Evolutionary conservation across 208 protist species (phyloP).

Genomic region (Trypanosoma lewisi): DNA sequence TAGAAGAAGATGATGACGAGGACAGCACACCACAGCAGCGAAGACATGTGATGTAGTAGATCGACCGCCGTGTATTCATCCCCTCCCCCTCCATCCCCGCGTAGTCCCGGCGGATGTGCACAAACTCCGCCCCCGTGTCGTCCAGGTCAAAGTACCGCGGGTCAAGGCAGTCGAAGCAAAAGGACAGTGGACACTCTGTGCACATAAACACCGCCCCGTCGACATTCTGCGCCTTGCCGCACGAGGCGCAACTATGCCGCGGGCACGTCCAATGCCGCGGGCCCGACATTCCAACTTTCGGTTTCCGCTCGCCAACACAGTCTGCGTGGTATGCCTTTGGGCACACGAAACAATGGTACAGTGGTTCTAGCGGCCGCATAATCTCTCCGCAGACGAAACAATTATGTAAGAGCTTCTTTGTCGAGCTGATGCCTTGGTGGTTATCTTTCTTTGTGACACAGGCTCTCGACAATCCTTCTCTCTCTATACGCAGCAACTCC

Average conservation of each 20-base stretch:
- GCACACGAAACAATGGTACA: slow-evolving; percentile 77
- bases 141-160: slow-evolving; percentile 74
- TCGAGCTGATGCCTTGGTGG: no score
- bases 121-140: slow-evolving; percentile 42
- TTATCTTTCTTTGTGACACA: background rate
- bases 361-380: slow-evolving; percentile 77
- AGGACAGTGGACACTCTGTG: slow-evolving; percentile 61
- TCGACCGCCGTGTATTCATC: slow-evolving; percentile 48
- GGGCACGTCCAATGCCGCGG: slow-evolving; percentile 69
- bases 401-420: no score
- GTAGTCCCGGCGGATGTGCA: slow-evolving; percentile 69
- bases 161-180: slow-evolving; percentile 89
- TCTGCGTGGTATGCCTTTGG: slow-evolving; percentile 84
- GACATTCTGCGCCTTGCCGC: slow-evolving; percentile 50
- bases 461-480: slow-evolving; percentile 25
- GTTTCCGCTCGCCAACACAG: slow-evolving; percentile 53
- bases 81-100: slow-evolving; percentile 67
- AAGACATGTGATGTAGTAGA: slow-evolving; percentile 85
- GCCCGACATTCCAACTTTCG: slow-evolving; percentile 24
- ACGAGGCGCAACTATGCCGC: slow-evolving; percentile 61
- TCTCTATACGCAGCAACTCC: slow-evolving; percentile 49
- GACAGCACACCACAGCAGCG: slow-evolving; percentile 68
- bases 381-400: slow-evolving; percentile 78
- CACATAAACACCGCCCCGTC: slow-evolving; percentile 89
- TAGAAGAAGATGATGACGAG: slow-evolving; percentile 38